Conservation (phyloP, 2,329 filamentous ascomycete species). For the Gremmenia infestans region DNA sequence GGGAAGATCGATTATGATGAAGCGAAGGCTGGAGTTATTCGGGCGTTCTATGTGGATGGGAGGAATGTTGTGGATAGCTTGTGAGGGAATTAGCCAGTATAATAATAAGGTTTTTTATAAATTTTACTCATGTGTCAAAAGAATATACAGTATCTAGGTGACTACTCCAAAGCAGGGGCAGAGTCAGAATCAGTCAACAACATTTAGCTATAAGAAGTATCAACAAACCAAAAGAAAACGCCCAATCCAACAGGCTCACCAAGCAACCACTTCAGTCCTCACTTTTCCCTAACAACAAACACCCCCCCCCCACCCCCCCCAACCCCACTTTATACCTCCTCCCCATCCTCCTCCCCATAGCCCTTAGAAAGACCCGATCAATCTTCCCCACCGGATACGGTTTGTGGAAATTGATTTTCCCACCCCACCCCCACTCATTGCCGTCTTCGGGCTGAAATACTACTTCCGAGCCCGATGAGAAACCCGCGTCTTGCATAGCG, state of each 20-base stretch:
- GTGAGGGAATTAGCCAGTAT: neutral
- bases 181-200: too few relatives aligned
- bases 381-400: constrained; percentile 6
- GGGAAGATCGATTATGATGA: constrained; percentile 32
- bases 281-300: constrained; percentile 1
- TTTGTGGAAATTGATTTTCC: constrained; percentile 2
- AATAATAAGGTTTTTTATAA: too few relatives aligned
- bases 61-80: constrained; percentile 7
- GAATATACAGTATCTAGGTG: too few relatives aligned
- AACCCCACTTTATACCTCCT: constrained; percentile 7
- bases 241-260: too few relatives aligned
- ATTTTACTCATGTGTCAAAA: too few relatives aligned
- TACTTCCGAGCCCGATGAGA: neutral
- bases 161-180: too few relatives aligned
- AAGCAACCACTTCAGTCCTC: neutral
- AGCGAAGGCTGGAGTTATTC: constrained; percentile 28
- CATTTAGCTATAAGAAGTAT: too few relatives aligned
- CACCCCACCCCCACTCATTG: constrained; percentile 2
- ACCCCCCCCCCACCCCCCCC: constrained; percentile 4
- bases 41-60: constrained; percentile 23
- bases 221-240: too few relatives aligned
- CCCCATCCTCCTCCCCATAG: constrained; percentile 5
- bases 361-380: constrained; percentile 4
- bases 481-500: constrained; percentile 3
- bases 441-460: constrained; percentile 1